Conservation (phyloP, 1,139 yeast genomes). For the Blastobotrys elegans region DNA sequence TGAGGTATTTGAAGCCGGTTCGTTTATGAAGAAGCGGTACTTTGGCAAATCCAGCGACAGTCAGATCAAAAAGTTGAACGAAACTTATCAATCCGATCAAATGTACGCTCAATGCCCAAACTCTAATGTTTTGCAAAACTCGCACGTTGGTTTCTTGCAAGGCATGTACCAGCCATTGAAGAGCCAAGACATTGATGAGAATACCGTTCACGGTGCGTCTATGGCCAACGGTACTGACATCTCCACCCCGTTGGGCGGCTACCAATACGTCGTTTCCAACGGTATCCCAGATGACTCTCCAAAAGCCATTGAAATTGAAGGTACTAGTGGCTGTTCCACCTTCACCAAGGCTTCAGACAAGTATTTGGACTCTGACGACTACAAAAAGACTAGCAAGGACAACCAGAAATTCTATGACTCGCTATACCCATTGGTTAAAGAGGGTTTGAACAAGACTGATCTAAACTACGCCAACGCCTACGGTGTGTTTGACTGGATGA, state of each 20-base stretch:
- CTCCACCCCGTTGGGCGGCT: conserved; percentile 38
- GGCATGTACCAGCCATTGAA: conserved; percentile 41
- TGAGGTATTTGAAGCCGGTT: conserved; percentile 36
- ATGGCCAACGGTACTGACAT: conserved; percentile 39
- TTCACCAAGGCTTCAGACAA: conserved; percentile 30
- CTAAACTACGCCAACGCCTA: conserved; percentile 39
- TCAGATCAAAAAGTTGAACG: conserved; percentile 26
- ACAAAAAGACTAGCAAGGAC: conserved; percentile 32
- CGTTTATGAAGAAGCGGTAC: conserved; percentile 39
- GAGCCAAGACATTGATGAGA: conserved; percentile 25
- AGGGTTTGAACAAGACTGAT: conserved; percentile 25
- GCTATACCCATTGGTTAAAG: conserved; percentile 26
- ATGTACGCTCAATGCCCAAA: conserved; percentile 35
- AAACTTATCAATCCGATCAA: conserved; percentile 33
- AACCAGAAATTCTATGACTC: conserved; percentile 37
- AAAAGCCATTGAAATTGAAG: conserved; percentile 38
- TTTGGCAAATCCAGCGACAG: conserved; percentile 32
- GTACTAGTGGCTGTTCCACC: conserved; percentile 40
- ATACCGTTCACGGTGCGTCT: conserved; percentile 26
- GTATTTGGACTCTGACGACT: conserved; percentile 30
- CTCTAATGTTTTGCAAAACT: conserved; percentile 36
- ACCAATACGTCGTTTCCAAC: conserved; percentile 41
- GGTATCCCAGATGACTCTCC: conserved; percentile 37
- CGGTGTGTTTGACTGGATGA: conserved; percentile 38
- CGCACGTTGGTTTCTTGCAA: conserved; percentile 41